A percentile compares a stretch with the other conserved stretches of the same genome.
Conservation (phyloP, 345 rosid species). For the Populus deltoides region DNA sequence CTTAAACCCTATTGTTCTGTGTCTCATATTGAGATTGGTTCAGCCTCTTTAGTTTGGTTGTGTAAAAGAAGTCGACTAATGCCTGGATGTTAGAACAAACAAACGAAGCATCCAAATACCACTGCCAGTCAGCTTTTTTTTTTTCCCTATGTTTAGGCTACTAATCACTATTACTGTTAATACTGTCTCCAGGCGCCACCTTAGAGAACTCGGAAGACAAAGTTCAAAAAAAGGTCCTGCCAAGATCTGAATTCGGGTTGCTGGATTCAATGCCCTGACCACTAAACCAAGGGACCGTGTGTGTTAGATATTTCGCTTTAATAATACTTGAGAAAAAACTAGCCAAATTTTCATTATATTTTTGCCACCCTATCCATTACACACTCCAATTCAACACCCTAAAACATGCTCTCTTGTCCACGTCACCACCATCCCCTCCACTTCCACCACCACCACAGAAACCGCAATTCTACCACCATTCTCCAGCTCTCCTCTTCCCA, state of each 20-base stretch:
- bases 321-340: too few species aligned
- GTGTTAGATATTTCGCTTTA: too few species aligned
- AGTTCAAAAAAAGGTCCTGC: slow-evolving; percentile 48
- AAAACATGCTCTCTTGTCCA: slow-evolving; percentile 18
- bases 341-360: not conserved
- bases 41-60: too few species aligned
- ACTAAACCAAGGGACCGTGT: slow-evolving; percentile 71
- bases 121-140: too few species aligned
- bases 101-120: too few species aligned
- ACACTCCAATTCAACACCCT: not conserved
- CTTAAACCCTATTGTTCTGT: too few species aligned
- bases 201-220: not conserved
- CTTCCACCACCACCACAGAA: slow-evolving; percentile 21
- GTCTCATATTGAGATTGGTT: too few species aligned
- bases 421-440: slow-evolving; percentile 24
- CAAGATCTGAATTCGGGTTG: slow-evolving; percentile 96
- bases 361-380: slow-evolving; percentile 3
- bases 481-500: slow-evolving; percentile 25
- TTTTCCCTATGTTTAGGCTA: too few species aligned
- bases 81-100: too few species aligned
- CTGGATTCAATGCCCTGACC: slow-evolving; percentile 93
- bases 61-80: too few species aligned
- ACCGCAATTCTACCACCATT: slow-evolving; percentile 8
- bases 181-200: not conserved
- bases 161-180: too few species aligned